Percentiles rank a stretch among this genome's conserved stretches.
These are phyloP conservation scores for Glycine latifolia DNA, from an alignment of 306 rosid genomes.

Conservation along the genomic window DNA sequence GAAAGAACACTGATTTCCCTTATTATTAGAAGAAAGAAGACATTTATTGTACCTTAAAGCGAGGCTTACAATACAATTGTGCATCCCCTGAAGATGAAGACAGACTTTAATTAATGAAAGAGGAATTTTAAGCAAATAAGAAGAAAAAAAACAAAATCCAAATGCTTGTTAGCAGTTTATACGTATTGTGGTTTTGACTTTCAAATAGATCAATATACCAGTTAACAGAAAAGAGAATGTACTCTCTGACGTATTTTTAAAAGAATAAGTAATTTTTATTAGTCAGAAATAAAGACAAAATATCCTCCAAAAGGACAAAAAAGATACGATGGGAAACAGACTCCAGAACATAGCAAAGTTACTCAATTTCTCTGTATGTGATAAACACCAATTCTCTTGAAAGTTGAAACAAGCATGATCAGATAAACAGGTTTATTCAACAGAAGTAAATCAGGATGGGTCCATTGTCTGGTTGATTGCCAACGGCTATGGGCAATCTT, in stretches of 20 bases:
- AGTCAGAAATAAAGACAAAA: not conserved
- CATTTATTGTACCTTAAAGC: slow-evolving; percentile 60
- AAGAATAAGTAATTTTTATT: not conserved
- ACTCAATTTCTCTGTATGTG: too few species aligned
- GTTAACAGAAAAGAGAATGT: slow-evolving; percentile 1
- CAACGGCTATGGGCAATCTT: too few species aligned
- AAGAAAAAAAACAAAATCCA: slow-evolving; percentile 19
- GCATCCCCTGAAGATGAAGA: slow-evolving; percentile 87
- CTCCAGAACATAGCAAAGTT: not conserved
- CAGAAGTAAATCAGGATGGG: too few species aligned
- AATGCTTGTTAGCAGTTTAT: slow-evolving; percentile 23
- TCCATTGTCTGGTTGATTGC: too few species aligned
- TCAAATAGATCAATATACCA: not conserved
- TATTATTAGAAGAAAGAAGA: slow-evolving; percentile 35
- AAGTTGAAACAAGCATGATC: not conserved
- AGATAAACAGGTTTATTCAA: too few species aligned
- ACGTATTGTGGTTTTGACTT: slow-evolving; percentile 19
- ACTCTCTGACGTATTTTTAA: not conserved
- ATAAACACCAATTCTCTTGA: too few species aligned
- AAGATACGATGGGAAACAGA: not conserved
- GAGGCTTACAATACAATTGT: slow-evolving; percentile 70
- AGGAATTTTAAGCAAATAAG: slow-evolving; percentile 36
- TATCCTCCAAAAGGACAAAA: slow-evolving; percentile 20
- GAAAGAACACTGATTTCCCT: slow-evolving; percentile 21
- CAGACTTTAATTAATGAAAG: slow-evolving; percentile 37